phyloP scores from a whole-genome alignment of 2,329 filamentous ascomycete genomes.

The Penicillium sp. region DNA sequence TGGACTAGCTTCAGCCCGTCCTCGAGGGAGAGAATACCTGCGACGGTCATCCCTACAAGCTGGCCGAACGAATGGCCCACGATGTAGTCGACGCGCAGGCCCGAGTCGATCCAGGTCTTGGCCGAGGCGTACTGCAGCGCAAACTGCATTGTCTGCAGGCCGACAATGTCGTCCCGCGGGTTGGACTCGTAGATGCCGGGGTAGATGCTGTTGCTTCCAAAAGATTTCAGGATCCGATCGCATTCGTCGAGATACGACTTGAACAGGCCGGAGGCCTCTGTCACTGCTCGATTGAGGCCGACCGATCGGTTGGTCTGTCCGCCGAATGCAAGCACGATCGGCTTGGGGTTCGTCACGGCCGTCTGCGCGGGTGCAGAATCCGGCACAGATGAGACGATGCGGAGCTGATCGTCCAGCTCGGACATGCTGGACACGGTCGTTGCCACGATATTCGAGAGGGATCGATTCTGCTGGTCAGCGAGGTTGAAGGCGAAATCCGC shows the following conservation, averaged over 20 bases:
- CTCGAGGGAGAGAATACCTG: constrained; percentile 34
- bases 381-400: not conserved
- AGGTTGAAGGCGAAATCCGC: not conserved
- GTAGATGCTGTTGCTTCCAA: constrained; percentile 41
- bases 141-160: constrained; percentile 46
- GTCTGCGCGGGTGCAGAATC: not conserved
- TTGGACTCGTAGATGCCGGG: constrained; percentile 34
- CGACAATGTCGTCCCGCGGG: constrained; percentile 26
- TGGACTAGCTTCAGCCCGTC: constrained; percentile 36
- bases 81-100: constrained; percentile 37
- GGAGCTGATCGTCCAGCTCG: not conserved
- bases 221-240: constrained; percentile 3
- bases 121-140: constrained; percentile 46
- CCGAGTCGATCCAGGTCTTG: constrained; percentile 44
- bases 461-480: not conserved
- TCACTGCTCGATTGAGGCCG: not conserved
- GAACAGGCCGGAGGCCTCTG: constrained; percentile 6
- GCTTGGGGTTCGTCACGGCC: not conserved
- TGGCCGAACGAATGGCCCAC: constrained; percentile 48
- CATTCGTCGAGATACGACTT: constrained; percentile 35
- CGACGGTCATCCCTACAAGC: constrained; percentile 41
- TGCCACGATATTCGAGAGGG: not conserved
- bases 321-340: constrained; percentile 6
- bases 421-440: not conserved
- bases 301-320: constrained; percentile 1